phyloP scores from a whole-genome alignment of 2,329 filamentous ascomycete species.

The Colletotrichum euphorbiae region DNA sequence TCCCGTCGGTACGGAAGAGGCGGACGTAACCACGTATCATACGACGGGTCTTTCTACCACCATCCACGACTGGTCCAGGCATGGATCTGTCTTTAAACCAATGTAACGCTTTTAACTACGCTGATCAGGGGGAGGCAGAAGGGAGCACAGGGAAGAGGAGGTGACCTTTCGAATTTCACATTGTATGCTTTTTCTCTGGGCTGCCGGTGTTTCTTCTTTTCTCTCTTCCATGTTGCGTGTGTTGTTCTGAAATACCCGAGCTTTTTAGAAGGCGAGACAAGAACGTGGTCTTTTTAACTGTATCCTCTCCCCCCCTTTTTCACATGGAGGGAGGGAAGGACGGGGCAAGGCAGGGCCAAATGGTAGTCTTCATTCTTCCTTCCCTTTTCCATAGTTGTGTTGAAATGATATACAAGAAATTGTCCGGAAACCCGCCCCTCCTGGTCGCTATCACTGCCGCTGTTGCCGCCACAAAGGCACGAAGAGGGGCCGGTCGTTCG shows the following conservation, averaged over 20 bases:
- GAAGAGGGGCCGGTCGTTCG: not conserved
- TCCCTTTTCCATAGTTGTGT: slow-evolving; percentile 36
- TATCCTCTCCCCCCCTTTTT: not conserved
- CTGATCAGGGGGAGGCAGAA: slow-evolving; percentile 1
- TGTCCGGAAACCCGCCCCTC: slow-evolving; percentile 12
- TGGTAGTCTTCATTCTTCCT: slow-evolving; percentile 35
- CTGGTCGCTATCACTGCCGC: not conserved
- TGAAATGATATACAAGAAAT: slow-evolving; percentile 39
- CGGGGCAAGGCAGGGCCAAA: slow-evolving; percentile 11
- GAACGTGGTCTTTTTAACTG: slow-evolving; percentile 26
- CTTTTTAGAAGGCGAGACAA: slow-evolving; percentile 37
- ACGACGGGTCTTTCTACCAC: not conserved
- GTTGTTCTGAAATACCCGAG: slow-evolving; percentile 41
- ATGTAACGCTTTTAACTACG: slow-evolving; percentile 34
- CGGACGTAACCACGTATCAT: not conserved
- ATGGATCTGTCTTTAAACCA: slow-evolving; percentile 14
- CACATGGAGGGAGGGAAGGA: not conserved
- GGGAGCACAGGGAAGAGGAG: slow-evolving; percentile 4
- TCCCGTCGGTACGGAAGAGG: not conserved
- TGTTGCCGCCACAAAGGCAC: no score
- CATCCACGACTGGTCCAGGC: not conserved
- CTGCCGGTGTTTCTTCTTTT: slow-evolving; percentile 11
- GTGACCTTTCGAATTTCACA: slow-evolving; percentile 13
- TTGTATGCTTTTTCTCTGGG: slow-evolving; percentile 15
- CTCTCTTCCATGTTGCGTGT: slow-evolving; percentile 32